A percentile compares a stretch with the other conserved stretches of the same genome.
Evolutionary conservation across 169 alveolate genomes (phyloP).

Genomic region (Plasmodium malariae): DNA sequence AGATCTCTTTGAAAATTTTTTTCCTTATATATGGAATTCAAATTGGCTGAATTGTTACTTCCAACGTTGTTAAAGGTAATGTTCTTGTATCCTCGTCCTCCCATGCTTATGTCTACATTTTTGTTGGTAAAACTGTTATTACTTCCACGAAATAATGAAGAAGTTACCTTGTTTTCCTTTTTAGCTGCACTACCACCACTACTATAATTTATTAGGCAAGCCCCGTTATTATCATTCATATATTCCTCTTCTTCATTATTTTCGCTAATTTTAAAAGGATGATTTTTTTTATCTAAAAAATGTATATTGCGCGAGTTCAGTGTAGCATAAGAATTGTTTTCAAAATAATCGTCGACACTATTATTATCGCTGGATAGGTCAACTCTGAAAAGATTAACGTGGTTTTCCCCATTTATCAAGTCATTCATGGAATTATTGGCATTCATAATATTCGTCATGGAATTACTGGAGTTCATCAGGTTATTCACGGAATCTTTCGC

Average conservation of each 20-base stretch:
- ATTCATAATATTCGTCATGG: no score
- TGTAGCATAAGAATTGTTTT: neutral
- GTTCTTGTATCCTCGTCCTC: no score
- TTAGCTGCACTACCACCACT: neutral
- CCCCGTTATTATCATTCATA: neutral
- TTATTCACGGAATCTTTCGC: no score
- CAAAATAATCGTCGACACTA: neutral
- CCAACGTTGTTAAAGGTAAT: slow-evolving; percentile 11
- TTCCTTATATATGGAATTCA: slow-evolving; percentile 12
- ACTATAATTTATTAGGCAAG: neutral
- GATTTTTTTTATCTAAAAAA: slow-evolving; percentile 21
- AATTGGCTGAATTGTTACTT: slow-evolving; percentile 4
- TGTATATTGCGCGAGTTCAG: slow-evolving; percentile 10
- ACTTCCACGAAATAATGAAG: slow-evolving; percentile 4
- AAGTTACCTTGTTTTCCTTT: slow-evolving; percentile 5
- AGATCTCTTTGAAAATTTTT: slow-evolving; percentile 6
- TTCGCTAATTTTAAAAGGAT: slow-evolving; percentile 12
- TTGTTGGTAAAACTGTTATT: slow-evolving; percentile 4
- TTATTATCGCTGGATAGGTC: neutral
- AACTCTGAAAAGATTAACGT: no score
- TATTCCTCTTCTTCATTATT: slow-evolving; percentile 7
- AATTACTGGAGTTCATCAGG: no score
- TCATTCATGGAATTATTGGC: neutral
- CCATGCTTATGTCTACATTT: slow-evolving; percentile 10
- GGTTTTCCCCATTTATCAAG: no score